phyloP scores from a whole-genome alignment of 192 early-diverging fungal genomes.

The Powellomyces hirtus region DNA sequence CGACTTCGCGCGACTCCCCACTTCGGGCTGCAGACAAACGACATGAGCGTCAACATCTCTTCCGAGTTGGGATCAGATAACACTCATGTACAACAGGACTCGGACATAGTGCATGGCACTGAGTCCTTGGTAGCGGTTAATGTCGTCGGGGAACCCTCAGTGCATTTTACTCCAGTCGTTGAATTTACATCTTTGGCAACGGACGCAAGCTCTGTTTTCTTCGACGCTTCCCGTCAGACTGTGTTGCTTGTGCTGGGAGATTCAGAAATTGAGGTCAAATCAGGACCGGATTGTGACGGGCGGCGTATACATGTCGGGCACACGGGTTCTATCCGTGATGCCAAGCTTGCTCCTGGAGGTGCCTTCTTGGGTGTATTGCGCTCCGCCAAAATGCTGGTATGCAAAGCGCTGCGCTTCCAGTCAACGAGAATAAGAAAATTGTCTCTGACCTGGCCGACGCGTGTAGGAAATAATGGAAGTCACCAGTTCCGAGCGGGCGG shows the following conservation, averaged over 20 bases:
- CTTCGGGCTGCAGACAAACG: no score
- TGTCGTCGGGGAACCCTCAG: no score
- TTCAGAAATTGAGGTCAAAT: neutral
- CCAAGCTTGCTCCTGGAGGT: slow-evolving; percentile 1
- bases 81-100: no score
- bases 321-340: slow-evolving; percentile 11
- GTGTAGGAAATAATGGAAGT: slow-evolving; percentile 9
- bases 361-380: slow-evolving; percentile 6
- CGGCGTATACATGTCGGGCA: neutral
- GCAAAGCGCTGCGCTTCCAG: neutral
- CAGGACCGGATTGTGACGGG: no score
- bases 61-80: no score
- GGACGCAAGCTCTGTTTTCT: neutral
- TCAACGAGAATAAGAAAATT: neutral
- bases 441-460: neutral
- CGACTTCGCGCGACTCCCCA: no score
- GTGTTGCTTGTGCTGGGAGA: slow-evolving; percentile 1
- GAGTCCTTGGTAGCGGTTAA: no score
- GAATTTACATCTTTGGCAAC: no score
- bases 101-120: no score
- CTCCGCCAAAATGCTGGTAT: slow-evolving; percentile 15
- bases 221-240: neutral
- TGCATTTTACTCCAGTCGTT: no score
- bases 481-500: neutral
- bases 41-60: no score